Evolutionary conservation across 192 early-diverging fungal species (phyloP).

Genomic region (Spizellomyces sp.): DNA sequence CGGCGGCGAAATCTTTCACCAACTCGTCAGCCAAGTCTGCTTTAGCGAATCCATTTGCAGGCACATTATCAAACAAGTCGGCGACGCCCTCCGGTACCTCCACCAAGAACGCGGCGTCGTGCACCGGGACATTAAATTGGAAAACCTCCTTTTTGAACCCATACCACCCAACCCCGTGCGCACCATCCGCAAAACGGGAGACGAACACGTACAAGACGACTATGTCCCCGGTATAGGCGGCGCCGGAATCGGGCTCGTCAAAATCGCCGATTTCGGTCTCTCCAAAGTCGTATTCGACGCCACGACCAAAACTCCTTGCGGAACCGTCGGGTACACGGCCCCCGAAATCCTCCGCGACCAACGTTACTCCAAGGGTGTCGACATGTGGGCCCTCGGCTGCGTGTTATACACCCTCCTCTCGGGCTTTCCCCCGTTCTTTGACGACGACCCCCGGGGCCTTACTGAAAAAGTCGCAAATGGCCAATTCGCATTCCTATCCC

Average conservation of each 20-base stretch:
- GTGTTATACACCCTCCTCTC: constrained; percentile 53
- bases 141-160: constrained; percentile 65
- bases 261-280: constrained; percentile 88
- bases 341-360: constrained; percentile 80
- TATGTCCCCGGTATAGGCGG: constrained; percentile 76
- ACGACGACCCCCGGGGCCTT: constrained; percentile 41
- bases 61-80: constrained; percentile 86
- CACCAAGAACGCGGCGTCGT: constrained; percentile 66
- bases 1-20: constrained; percentile 92
- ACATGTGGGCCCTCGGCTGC: constrained; percentile 77
- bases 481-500: constrained; percentile 79
- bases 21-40: constrained; percentile 80
- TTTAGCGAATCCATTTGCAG: constrained; percentile 77
- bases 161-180: neutral
- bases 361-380: constrained; percentile 66
- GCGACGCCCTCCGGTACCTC: constrained; percentile 78
- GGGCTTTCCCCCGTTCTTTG: constrained; percentile 57
- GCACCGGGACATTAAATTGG: constrained; percentile 87
- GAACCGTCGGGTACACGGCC: constrained; percentile 90
- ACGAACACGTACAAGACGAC: constrained; percentile 73
- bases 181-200: constrained; percentile 35
- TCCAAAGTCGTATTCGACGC: constrained; percentile 85
- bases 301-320: constrained; percentile 86
- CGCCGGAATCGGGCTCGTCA: constrained; percentile 80
- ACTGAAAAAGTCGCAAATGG: constrained; percentile 86